Evolutionary conservation across 768 basidiomycete species (phyloP), one percentile per base, ranked within the genome.

Genomic region (Lactarius evosmus): DNA sequence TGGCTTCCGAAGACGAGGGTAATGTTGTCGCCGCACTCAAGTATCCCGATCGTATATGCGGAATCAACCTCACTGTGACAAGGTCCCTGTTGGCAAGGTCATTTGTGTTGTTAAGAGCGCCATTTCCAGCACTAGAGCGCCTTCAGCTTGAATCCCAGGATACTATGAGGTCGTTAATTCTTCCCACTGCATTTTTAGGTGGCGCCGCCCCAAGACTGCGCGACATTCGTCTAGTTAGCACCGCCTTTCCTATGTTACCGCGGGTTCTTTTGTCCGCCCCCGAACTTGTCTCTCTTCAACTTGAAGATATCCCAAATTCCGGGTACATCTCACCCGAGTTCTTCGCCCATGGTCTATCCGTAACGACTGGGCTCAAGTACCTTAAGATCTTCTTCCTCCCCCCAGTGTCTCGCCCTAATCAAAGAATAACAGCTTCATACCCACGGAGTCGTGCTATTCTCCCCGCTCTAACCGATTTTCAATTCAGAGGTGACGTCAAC

Each of bases 11-110:
- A 29, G 58, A 55, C 16, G 33, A 36, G 17, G 29, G 55, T 8
- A 55, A 64, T 29, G 7, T 59, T 7, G 30, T 64, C 4, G 27
- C 51, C 16, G 63, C 51, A 25, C 63, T 64, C 30, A 16, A 44
- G n/a, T 44, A 65, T 17, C 30, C 36, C 2, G 38, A 41, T 9
- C 58, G 63, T 11, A 32, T 65, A 22, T n/a, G 12, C 4, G 29
- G 32, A 19, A 33, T 65, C 27, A 17, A 49, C 19, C 53, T 65
- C 25, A n/a, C 14, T 4, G 0, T 56, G 16, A 19, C 46, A 14
- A 16, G 36, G 16, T 8, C 36, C n/a, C n/a, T 57, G 25, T 40
- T 57, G 36, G 34, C 38, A 7, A 51, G 19, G 30, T 33, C 32
- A 9, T 53, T 32, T 12, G 7, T 4, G 7, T 32, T 22, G 30